Conservation (phyloP, 805 yeast species). For the Pichia exigua region DNA sequence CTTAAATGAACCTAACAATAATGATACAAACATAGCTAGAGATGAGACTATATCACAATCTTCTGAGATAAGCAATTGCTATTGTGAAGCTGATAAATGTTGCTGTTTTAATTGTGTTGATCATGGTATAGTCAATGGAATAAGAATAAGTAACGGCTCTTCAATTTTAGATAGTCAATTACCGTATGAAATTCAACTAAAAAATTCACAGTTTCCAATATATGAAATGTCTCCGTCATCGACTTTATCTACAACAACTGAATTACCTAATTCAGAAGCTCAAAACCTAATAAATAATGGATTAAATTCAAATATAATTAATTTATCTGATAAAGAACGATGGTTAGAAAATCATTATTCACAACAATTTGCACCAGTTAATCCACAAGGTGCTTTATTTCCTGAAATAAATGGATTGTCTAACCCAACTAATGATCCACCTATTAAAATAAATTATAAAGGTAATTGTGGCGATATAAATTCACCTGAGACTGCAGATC, state of each 20-base stretch:
- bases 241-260: background rate
- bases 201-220: background rate
- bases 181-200: constrained; percentile 7
- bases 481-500: background rate
- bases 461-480: background rate
- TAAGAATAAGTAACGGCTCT: constrained; percentile 24
- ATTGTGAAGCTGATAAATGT: constrained; percentile 27
- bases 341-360: background rate
- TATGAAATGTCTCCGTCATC: background rate
- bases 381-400: background rate
- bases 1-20: background rate
- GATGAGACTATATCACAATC: background rate
- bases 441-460: background rate
- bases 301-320: background rate
- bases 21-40: background rate
- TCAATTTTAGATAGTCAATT: constrained; percentile 11
- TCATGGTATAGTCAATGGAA: constrained; percentile 28
- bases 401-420: background rate
- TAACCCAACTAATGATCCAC: background rate
- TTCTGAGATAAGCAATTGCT: constrained; percentile 18
- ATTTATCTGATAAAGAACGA: background rate
- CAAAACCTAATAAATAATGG: background rate
- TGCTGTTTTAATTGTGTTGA: constrained; percentile 28
- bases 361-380: background rate
- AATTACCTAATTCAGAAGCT: background rate